Evolutionary conservation across 495 filamentous ascomycete species (phyloP).

Genomic region (Xylaria castorea): DNA sequence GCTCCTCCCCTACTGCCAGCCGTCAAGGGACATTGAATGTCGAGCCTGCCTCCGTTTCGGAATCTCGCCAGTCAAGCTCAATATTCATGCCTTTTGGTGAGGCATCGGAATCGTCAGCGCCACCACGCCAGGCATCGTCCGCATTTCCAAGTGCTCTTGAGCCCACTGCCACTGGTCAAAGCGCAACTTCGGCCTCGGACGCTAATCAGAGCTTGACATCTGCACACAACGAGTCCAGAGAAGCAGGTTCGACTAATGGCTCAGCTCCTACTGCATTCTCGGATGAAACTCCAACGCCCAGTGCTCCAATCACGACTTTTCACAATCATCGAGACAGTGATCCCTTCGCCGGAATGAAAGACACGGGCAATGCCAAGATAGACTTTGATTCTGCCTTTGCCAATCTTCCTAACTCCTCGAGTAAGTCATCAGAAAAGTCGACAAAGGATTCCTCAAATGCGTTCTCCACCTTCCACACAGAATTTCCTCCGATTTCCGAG

Average conservation of each 20-base stretch:
- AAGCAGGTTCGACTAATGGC: slow-evolving; percentile 34
- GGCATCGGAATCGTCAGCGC: slow-evolving; percentile 70
- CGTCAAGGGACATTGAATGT: slow-evolving; percentile 52
- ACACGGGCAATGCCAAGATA: slow-evolving; percentile 68
- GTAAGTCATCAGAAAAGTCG: slow-evolving; percentile 39
- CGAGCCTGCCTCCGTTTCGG: slow-evolving; percentile 65
- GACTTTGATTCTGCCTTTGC: slow-evolving; percentile 80
- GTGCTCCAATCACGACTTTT: slow-evolving; percentile 52
- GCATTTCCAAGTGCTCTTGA: slow-evolving; percentile 69
- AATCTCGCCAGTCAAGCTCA: slow-evolving; percentile 76
- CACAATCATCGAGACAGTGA: slow-evolving; percentile 48
- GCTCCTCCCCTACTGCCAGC: slow-evolving; percentile 62
- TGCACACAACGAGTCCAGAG: slow-evolving; percentile 35
- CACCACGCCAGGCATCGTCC: slow-evolving; percentile 82
- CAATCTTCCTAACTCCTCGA: slow-evolving; percentile 56
- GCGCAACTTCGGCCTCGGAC: slow-evolving; percentile 39
- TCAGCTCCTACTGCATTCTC: slow-evolving; percentile 67
- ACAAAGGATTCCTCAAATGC: slow-evolving; percentile 42
- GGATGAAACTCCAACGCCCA: slow-evolving; percentile 55
- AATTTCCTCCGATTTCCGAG: slow-evolving; percentile 94
- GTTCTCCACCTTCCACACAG: slow-evolving; percentile 62
- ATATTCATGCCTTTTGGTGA: slow-evolving; percentile 71
- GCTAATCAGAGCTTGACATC: slow-evolving; percentile 45
- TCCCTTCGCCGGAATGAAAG: slow-evolving; percentile 62
- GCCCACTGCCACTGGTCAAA: slow-evolving; percentile 32